Percentiles rank a stretch among this genome's conserved stretches.
Conservation (phyloP, 331 rosid species). For the Quercus lobata region DNA sequence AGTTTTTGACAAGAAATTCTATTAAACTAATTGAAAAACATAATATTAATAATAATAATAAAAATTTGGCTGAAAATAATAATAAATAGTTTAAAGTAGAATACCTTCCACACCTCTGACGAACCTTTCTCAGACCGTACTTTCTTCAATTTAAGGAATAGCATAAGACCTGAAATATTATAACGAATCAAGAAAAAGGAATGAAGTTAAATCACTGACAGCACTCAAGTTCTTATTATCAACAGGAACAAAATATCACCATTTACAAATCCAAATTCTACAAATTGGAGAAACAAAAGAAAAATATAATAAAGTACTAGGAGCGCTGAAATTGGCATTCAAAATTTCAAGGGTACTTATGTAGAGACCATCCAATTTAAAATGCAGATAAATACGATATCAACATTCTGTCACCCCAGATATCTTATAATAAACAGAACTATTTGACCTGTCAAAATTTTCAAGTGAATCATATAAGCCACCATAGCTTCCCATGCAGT, state of each 20-base stretch:
- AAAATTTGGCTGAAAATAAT: not conserved
- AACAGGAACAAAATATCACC: too few species aligned
- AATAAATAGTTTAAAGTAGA: not conserved
- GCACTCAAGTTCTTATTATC: not conserved
- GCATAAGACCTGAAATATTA: constrained; percentile 42
- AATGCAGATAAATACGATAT: not conserved
- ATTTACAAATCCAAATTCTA: not conserved
- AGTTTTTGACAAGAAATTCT: not conserved
- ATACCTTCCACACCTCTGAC: constrained; percentile 76
- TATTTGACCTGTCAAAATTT: not conserved
- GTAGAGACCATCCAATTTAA: not conserved
- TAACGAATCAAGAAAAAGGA: not conserved
- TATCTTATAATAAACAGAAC: not conserved
- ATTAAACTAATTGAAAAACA: not conserved
- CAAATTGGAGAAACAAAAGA: not conserved
- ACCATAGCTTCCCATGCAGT: not conserved
- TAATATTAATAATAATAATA: not conserved
- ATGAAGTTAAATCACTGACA: not conserved
- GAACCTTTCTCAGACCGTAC: constrained; percentile 67
- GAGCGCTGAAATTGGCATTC: not conserved
- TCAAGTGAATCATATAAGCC: not conserved
- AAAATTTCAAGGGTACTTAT: not conserved
- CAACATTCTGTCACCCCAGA: not conserved
- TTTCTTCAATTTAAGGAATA: constrained; percentile 43
- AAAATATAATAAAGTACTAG: not conserved